Evolutionary conservation across 2,329 filamentous ascomycete species (phyloP).

Genomic region (Paramyrothecium roridum): DNA sequence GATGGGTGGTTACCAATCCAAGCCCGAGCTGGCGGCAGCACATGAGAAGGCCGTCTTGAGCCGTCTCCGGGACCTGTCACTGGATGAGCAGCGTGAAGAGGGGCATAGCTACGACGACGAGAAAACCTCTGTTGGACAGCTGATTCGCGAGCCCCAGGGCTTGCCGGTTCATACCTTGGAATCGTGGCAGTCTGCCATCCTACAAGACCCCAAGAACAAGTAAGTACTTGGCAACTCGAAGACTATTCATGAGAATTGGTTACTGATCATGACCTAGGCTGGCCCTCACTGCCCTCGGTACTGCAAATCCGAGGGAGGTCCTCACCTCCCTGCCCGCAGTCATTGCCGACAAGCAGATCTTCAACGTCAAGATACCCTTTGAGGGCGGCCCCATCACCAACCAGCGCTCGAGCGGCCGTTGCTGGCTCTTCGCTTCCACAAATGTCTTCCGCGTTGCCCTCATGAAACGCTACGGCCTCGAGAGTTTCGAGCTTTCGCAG

Average conservation of each 20-base stretch:
- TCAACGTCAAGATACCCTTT: slow-evolving; percentile 78
- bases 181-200: slow-evolving; percentile 59
- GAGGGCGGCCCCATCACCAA: slow-evolving; percentile 84
- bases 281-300: slow-evolving; percentile 69
- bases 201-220: slow-evolving; percentile 66
- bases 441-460: slow-evolving; percentile 88
- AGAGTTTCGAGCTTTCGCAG: slow-evolving; percentile 81
- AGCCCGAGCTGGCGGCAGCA: slow-evolving; percentile 23
- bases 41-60: slow-evolving; percentile 41
- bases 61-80: slow-evolving; percentile 39
- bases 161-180: slow-evolving; percentile 50
- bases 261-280: slow-evolving; percentile 45
- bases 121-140: slow-evolving; percentile 12
- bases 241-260: neutral
- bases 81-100: slow-evolving; percentile 51
- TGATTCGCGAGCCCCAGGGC: slow-evolving; percentile 30
- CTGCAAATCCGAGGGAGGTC: slow-evolving; percentile 62
- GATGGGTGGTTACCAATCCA: slow-evolving; percentile 46
- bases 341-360: slow-evolving; percentile 72
- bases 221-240: slow-evolving; percentile 21
- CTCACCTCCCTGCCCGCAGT: slow-evolving; percentile 61
- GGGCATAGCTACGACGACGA: slow-evolving; percentile 40
- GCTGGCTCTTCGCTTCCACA: slow-evolving; percentile 91
- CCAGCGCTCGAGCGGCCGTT: slow-evolving; percentile 76
- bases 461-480: slow-evolving; percentile 77